phyloP scores from a whole-genome alignment of 23 red algal genomes.

The Gracilaria caudata region DNA sequence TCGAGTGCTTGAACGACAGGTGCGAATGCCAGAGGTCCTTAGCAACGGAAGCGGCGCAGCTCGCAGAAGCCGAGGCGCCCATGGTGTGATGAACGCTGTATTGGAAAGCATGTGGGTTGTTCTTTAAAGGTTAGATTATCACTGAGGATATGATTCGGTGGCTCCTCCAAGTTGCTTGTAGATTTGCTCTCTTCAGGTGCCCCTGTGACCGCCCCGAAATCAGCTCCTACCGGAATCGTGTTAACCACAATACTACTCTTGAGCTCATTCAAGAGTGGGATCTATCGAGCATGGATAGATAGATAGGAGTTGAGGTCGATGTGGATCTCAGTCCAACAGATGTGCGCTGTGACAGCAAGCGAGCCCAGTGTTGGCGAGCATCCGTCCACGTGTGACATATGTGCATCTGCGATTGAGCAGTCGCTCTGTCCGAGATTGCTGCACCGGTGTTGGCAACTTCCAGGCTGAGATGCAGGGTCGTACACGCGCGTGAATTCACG shows the following conservation, averaged over 20 bases:
- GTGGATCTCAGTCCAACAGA: not conserved
- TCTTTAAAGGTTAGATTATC: not conserved
- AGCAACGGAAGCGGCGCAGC: not conserved
- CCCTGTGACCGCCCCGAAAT: not conserved
- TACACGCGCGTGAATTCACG: too few species aligned
- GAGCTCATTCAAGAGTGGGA: too few species aligned
- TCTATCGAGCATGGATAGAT: too few species aligned
- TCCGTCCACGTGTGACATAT: not conserved
- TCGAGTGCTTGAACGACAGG: not conserved
- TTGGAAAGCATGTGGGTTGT: constrained; percentile 5
- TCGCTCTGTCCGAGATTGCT: not conserved
- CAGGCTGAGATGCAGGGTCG: too few species aligned
- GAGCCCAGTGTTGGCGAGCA: not conserved
- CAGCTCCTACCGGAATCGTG: not conserved
- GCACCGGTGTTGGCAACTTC: too few species aligned
- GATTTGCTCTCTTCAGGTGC: not conserved
- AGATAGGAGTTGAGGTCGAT: too few species aligned
- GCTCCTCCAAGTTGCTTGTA: not conserved
- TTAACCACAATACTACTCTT: not conserved
- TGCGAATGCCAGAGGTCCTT: not conserved
- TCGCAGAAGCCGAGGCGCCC: constrained; percentile 13
- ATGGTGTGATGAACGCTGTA: constrained; percentile 15
- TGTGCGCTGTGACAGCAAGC: not conserved
- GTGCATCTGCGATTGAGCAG: not conserved
- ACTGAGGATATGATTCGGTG: not conserved